Percentiles rank a stretch among this genome's conserved stretches.
These are phyloP conservation scores for Hyaloscypha hepaticicola DNA, from an alignment of 495 filamentous ascomycete genomes.

Conservation along the genomic window DNA sequence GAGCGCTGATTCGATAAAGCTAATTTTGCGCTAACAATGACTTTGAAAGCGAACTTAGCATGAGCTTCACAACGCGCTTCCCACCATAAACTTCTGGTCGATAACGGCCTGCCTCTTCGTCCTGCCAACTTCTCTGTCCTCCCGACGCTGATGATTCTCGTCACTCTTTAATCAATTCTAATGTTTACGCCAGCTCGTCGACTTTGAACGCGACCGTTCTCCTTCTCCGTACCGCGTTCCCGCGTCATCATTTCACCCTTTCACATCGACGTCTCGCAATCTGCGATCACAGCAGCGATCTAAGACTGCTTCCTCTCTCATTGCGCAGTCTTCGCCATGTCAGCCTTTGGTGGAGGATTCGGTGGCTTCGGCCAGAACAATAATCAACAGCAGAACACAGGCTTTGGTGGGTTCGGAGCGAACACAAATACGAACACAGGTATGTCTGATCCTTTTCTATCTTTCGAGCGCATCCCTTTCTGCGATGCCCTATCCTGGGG, in stretches of 20 bases:
- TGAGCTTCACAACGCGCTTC: constrained; percentile 4
- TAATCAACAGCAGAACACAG: constrained; percentile 47
- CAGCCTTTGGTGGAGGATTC: constrained; percentile 45
- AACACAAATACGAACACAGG: constrained; percentile 40
- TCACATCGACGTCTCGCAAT: constrained; percentile 6
- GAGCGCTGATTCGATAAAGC: constrained; percentile 16
- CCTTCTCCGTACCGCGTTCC: constrained; percentile 27
- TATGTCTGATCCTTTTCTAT: constrained; percentile 41
- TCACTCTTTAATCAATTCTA: constrained; percentile 28
- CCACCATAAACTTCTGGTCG: constrained; percentile 13
- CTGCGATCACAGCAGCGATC: constrained; percentile 9
- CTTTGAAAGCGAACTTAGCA: background rate
- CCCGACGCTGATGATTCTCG: constrained; percentile 21
- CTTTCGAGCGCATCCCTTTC: constrained; percentile 18
- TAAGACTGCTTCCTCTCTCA: constrained; percentile 1
- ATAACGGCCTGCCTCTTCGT: constrained; percentile 3
- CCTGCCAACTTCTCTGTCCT: constrained; percentile 12
- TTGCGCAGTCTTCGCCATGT: constrained; percentile 34
- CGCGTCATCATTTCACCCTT: constrained; percentile 17
- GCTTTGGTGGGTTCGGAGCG: constrained; percentile 47
- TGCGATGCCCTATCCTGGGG: constrained; percentile 13
- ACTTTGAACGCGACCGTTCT: constrained; percentile 26
- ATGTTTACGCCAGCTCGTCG: constrained; percentile 24
- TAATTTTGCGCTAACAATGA: constrained; percentile 1
- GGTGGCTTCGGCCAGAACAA: constrained; percentile 61